phyloP scores from a whole-genome alignment of 331 rosid species.

The Spiraea crenata region DNA sequence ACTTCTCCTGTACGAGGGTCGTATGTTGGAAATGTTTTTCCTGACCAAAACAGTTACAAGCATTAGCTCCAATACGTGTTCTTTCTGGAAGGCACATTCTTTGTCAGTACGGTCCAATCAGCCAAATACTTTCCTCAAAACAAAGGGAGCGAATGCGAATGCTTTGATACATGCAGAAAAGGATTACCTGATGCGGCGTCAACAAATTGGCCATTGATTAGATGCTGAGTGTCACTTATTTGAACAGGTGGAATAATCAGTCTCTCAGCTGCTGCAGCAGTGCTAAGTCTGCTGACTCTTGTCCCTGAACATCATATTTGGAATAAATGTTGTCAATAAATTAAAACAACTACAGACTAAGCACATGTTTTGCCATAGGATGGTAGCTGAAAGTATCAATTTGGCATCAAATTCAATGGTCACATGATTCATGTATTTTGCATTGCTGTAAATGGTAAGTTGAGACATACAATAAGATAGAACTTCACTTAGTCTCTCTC shows the following conservation, averaged over 20 bases:
- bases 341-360: not conserved
- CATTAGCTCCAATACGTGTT: constrained; percentile 25
- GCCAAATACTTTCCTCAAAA: not conserved
- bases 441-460: not conserved
- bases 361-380: not conserved
- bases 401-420: not conserved
- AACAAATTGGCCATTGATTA: constrained; percentile 80
- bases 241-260: constrained; percentile 61
- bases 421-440: not conserved
- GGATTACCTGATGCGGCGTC: constrained; percentile 72
- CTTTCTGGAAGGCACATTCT: not conserved
- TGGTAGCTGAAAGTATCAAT: not conserved
- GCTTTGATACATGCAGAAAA: not conserved
- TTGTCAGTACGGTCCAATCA: not conserved
- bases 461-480: not conserved
- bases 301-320: constrained; percentile 39
- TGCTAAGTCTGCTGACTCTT: constrained; percentile 44
- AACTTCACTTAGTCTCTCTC: not conserved
- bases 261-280: constrained; percentile 54
- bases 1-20: constrained; percentile 79
- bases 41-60: constrained; percentile 38
- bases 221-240: constrained; percentile 52
- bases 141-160: not conserved
- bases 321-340: not conserved
- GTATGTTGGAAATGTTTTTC: constrained; percentile 65